phyloP scores from a whole-genome alignment of 495 filamentous ascomycete genomes.

The Talaromyces stipitatus region DNA sequence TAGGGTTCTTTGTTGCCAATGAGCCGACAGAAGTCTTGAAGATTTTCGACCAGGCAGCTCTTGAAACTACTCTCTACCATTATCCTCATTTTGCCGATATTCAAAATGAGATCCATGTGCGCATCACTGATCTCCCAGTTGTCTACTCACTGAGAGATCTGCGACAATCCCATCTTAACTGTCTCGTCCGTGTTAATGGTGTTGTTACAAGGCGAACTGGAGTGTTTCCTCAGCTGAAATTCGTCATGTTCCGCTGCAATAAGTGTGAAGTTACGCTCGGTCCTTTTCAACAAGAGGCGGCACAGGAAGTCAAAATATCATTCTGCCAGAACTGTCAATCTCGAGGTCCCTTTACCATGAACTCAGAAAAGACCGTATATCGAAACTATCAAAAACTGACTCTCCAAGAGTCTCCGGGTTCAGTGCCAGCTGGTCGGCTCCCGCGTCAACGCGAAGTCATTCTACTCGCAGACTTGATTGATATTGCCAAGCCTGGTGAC shows the following conservation, averaged over 20 bases:
- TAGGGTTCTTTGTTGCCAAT: conserved; percentile 97
- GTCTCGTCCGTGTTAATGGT: conserved; percentile 86
- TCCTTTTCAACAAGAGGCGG: conserved; percentile 95
- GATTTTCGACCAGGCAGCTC: conserved; percentile 94
- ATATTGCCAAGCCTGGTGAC: conserved; percentile 93
- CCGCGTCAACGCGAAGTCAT: conserved; percentile 94
- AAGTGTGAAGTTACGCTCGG: conserved; percentile 91
- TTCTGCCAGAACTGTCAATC: conserved; percentile 98
- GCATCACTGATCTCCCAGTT: conserved; percentile 89
- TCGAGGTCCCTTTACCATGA: conserved; percentile 89
- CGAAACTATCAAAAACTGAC: conserved; percentile 98
- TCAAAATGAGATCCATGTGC: conserved; percentile 95
- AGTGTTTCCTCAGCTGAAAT: conserved; percentile 97
- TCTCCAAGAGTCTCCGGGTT: conserved; percentile 94
- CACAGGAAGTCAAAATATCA: conserved; percentile 88
- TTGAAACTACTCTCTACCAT: conserved; percentile 89
- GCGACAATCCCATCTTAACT: conserved; percentile 94
- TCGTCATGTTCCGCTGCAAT: conserved; percentile 91
- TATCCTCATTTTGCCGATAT: conserved; percentile 98
- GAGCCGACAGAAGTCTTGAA: conserved; percentile 88
- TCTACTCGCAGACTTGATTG: conserved; percentile 94
- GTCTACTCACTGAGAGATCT: conserved; percentile 96
- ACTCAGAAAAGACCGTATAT: conserved; percentile 98
- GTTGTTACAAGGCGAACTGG: conserved; percentile 95
- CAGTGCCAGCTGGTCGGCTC: conserved; percentile 91